These are phyloP conservation scores for Salix koriyanagi DNA, from an alignment of 345 rosid species.

Conservation along the genomic window DNA sequence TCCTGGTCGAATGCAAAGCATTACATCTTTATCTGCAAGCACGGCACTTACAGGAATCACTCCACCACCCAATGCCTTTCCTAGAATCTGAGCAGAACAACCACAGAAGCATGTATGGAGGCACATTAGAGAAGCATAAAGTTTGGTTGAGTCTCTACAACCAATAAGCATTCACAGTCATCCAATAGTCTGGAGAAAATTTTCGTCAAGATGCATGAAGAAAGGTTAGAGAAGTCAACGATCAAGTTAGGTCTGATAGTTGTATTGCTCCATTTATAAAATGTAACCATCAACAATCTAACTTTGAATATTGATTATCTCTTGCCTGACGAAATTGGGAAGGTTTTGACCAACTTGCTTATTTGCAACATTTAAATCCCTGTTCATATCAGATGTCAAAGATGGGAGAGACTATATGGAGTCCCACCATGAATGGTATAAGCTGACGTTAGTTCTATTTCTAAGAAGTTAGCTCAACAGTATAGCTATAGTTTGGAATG, in stretches of 20 bases:
- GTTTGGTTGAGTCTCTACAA: not conserved
- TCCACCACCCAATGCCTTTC: slow-evolving; percentile 99
- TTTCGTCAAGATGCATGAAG: not conserved
- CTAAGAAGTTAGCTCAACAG: not conserved
- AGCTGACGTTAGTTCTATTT: not conserved
- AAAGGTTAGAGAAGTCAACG: not conserved
- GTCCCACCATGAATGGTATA: not conserved
- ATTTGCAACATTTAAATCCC: not conserved
- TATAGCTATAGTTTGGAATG: not conserved
- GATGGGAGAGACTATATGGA: not conserved
- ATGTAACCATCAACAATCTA: not conserved
- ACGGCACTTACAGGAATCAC: slow-evolving; percentile 93
- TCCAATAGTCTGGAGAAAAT: not conserved
- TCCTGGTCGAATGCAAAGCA: slow-evolving; percentile 94
- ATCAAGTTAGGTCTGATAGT: not conserved
- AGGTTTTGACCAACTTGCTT: not conserved
- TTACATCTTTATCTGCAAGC: slow-evolving; percentile 77
- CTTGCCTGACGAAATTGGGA: not conserved
- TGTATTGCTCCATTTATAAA: not conserved
- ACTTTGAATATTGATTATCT: not conserved
- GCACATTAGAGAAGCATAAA: not conserved
- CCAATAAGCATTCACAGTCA: not conserved
- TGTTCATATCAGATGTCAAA: not conserved
- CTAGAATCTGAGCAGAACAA: slow-evolving; percentile 52
- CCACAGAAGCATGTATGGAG: not conserved